Conservation (phyloP, 2,329 filamentous ascomycete species). For the Penicillium sp. region DNA sequence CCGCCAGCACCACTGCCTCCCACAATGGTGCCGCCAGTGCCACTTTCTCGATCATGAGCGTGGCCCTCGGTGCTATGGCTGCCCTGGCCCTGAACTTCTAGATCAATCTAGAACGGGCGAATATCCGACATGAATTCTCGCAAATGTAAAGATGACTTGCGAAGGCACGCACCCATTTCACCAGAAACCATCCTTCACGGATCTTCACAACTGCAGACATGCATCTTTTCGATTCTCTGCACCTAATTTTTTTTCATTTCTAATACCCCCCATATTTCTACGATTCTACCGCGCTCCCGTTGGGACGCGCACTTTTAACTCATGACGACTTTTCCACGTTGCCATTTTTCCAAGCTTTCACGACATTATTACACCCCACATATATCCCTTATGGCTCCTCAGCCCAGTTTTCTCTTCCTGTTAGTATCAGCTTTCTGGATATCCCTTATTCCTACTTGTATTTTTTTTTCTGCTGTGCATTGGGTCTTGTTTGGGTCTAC, state of each 20-base stretch:
- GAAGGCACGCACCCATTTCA: slow-evolving; percentile 12
- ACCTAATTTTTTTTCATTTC: slow-evolving; percentile 27
- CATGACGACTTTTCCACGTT: slow-evolving; percentile 35
- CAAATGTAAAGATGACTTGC: slow-evolving; percentile 20
- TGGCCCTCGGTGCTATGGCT: slow-evolving; percentile 34
- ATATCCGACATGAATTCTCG: slow-evolving; percentile 10
- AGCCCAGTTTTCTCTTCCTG: slow-evolving; percentile 22
- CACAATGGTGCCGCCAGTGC: slow-evolving; percentile 28
- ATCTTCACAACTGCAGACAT: slow-evolving; percentile 18
- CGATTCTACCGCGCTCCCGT: slow-evolving; percentile 19
- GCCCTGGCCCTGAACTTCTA: slow-evolving; percentile 36
- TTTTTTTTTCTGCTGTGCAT: slow-evolving; percentile 27
- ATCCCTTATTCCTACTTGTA: slow-evolving; percentile 15
- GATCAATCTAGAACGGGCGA: slow-evolving; percentile 12
- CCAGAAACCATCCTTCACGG: slow-evolving; percentile 7
- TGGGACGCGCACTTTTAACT: slow-evolving; percentile 21
- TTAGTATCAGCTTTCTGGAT: slow-evolving; percentile 23
- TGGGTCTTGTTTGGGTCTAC: slow-evolving; percentile 24
- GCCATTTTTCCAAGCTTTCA: slow-evolving; percentile 27
- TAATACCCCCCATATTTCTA: slow-evolving; percentile 28
- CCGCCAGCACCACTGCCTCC: slow-evolving; percentile 24
- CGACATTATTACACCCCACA: slow-evolving; percentile 26
- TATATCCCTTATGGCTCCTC: slow-evolving; percentile 30
- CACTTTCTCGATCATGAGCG: slow-evolving; percentile 31
- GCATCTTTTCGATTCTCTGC: slow-evolving; percentile 21